phyloP scores from a whole-genome alignment of 306 rosid species.

The Cyamopsis tetragonoloba region DNA sequence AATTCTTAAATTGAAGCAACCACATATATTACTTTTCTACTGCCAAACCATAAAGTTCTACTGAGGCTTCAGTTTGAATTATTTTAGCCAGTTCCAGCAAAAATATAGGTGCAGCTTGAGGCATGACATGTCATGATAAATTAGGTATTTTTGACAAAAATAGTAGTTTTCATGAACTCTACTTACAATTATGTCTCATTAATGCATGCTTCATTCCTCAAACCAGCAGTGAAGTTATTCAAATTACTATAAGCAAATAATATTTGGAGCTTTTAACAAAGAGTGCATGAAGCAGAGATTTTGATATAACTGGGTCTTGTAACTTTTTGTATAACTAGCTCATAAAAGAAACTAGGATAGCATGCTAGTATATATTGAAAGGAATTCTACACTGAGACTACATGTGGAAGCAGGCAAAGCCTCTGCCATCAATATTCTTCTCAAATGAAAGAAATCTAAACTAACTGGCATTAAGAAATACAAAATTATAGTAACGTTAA shows the following conservation, averaged over 20 bases:
- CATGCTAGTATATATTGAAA: background rate
- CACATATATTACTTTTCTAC: background rate
- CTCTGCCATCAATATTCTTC: background rate
- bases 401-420: background rate
- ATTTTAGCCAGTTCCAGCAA: background rate
- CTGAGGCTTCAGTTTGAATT: background rate
- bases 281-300: background rate
- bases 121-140: background rate
- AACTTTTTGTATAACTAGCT: background rate
- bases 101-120: background rate
- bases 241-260: background rate
- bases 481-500: background rate
- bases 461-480: background rate
- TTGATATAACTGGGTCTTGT: background rate
- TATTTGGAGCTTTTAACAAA: background rate
- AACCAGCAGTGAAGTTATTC: background rate
- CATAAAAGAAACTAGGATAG: background rate
- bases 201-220: background rate
- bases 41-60: background rate
- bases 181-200: background rate
- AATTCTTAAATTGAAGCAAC: background rate
- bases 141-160: background rate
- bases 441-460: background rate
- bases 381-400: background rate
- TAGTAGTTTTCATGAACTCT: background rate